phyloP scores from a whole-genome alignment of 2,329 filamentous ascomycete species.

The Calonectria pseudoturangicola region DNA sequence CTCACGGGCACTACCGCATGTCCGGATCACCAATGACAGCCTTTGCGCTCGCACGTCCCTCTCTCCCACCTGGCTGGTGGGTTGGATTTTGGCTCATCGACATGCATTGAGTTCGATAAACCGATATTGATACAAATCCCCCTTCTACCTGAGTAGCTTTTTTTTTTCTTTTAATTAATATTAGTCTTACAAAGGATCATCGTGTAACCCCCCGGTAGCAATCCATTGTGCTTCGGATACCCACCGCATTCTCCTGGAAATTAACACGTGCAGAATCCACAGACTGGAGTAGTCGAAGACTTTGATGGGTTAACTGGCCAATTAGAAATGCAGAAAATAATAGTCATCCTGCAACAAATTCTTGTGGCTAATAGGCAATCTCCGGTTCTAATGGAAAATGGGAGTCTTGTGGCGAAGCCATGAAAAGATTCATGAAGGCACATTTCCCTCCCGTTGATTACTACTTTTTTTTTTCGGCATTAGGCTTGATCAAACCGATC shows the following conservation, averaged over 20 bases:
- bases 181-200: neutral
- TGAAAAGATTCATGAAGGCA: neutral
- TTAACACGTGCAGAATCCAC: conserved; percentile 9
- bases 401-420: neutral
- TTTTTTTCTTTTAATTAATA: neutral
- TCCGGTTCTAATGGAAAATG: neutral
- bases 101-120: conserved; percentile 2
- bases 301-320: neutral
- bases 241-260: conserved; percentile 4
- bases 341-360: neutral
- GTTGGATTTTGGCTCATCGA: neutral
- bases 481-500: conserved; percentile 1
- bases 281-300: neutral
- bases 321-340: neutral
- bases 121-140: neutral
- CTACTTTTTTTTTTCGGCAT: neutral
- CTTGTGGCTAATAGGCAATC: conserved; percentile 6
- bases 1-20: conserved; percentile 24
- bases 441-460: neutral
- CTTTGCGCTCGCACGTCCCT: conserved; percentile 17
- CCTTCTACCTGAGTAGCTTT: neutral
- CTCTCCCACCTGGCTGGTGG: neutral
- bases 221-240: neutral
- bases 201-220: neutral
- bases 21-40: conserved; percentile 23